Conservation (phyloP, 108 stramenopile genomes). For the Schizochytrium sp. region DNA sequence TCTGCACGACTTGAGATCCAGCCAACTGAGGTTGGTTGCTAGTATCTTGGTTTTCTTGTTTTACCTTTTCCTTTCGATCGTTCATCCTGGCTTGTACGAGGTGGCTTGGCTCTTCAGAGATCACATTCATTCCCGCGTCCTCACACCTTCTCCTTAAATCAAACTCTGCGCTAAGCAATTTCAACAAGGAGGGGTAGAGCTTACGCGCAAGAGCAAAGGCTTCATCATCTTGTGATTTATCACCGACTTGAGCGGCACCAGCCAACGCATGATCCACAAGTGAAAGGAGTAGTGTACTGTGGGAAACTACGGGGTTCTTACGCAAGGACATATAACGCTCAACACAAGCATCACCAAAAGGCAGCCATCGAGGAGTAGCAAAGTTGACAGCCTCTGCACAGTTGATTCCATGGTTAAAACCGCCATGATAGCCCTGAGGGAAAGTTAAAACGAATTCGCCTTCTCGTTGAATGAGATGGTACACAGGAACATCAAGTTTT, state of each 20-base stretch:
- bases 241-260: background rate
- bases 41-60: too few species aligned
- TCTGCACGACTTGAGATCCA: background rate
- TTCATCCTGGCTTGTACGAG: background rate
- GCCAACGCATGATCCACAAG: background rate
- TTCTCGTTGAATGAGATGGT: slow-evolving; percentile 86
- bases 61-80: background rate
- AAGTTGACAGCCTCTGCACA: slow-evolving; percentile 90
- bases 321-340: background rate
- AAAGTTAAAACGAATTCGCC: slow-evolving; percentile 95
- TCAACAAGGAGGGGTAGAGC: background rate
- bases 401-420: slow-evolving; percentile 95
- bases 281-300: slow-evolving; percentile 2
- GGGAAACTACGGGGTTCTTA: slow-evolving; percentile 48
- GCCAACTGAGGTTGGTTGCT: too few species aligned
- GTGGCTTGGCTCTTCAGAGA: slow-evolving; percentile 1
- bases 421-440: slow-evolving; percentile 95
- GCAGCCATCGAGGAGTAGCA: slow-evolving; percentile 92
- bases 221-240: background rate
- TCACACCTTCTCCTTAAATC: background rate
- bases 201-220: slow-evolving; percentile 20
- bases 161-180: background rate
- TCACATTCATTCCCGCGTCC: background rate
- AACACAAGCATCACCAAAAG: slow-evolving; percentile 75
- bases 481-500: slow-evolving; percentile 86